A percentile compares a stretch with the other conserved stretches of the same genome.
Evolutionary conservation across 106 monocot species (phyloP).

Genomic region (Dactylorhiza incarnata): DNA sequence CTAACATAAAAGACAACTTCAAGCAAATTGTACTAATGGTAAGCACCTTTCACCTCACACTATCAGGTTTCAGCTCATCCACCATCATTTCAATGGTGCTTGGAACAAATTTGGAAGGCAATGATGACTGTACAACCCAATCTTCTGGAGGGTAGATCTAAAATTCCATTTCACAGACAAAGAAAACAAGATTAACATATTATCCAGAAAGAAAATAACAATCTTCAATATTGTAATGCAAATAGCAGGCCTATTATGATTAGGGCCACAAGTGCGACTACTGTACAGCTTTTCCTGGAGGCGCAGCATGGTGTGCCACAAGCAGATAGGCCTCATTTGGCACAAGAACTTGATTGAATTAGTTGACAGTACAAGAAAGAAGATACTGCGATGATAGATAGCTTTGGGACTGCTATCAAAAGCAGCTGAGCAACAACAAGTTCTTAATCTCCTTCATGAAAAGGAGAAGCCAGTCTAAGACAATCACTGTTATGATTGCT

Average conservation of each 20-base stretch:
- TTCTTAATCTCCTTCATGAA: not conserved
- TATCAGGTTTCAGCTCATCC: constrained; percentile 43
- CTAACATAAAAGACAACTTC: not conserved
- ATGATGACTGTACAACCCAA: constrained; percentile 70
- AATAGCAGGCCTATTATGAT: not conserved
- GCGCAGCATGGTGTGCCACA: not conserved
- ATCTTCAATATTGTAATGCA: not conserved
- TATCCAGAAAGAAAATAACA: not conserved
- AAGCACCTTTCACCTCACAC: constrained; percentile 49
- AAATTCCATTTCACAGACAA: constrained; percentile 1
- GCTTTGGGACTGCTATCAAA: not conserved
- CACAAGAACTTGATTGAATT: not conserved
- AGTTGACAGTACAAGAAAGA: not conserved
- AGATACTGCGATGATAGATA: not conserved
- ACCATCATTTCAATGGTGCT: constrained; percentile 38
- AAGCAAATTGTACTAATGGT: constrained; percentile 1
- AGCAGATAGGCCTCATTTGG: not conserved
- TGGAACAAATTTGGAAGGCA: constrained; percentile 72
- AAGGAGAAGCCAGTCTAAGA: not conserved
- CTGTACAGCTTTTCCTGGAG: not conserved
- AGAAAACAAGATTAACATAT: not conserved
- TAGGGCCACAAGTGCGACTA: not conserved
- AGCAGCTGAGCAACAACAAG: not conserved
- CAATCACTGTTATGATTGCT: not conserved
- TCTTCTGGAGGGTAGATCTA: constrained; percentile 90